Evolutionary conservation across 768 basidiomycete genomes (phyloP).

Genomic region (Tubosaeta sp.): DNA sequence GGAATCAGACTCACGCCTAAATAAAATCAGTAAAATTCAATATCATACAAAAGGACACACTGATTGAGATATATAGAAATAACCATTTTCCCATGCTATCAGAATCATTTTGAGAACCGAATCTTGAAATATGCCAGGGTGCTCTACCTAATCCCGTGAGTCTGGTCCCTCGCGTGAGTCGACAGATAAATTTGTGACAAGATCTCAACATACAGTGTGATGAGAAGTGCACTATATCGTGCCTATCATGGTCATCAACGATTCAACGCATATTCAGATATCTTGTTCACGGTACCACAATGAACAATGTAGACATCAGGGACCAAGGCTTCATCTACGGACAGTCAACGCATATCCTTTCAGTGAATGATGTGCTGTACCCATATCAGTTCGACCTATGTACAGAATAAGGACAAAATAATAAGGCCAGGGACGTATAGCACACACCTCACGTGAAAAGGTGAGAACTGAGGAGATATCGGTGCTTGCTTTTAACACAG

Average conservation of each 20-base stretch:
- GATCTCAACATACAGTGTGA: slow-evolving; percentile 4
- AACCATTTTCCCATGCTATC: neutral
- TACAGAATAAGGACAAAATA: no score
- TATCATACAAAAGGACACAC: neutral
- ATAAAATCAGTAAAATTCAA: neutral
- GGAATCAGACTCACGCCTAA: slow-evolving; percentile 4
- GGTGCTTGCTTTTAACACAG: neutral
- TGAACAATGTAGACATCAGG: slow-evolving; percentile 6
- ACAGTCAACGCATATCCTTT: neutral
- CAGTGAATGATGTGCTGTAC: neutral
- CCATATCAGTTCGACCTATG: slow-evolving; percentile 11
- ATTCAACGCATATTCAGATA: neutral
- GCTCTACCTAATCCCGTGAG: neutral
- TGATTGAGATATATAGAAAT: neutral
- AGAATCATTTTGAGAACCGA: neutral
- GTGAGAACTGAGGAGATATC: slow-evolving; percentile 4
- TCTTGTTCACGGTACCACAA: slow-evolving; percentile 2
- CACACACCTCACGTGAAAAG: slow-evolving; percentile 7
- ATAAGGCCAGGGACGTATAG: neutral
- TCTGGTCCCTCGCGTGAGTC: slow-evolving; percentile 2
- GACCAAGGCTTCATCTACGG: slow-evolving; percentile 12
- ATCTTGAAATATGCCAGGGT: neutral
- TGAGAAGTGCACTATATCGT: slow-evolving; percentile 7
- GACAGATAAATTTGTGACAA: neutral
- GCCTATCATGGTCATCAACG: neutral